A percentile compares a stretch with the other conserved stretches of the same genome.
Conservation (phyloP, 305 asterid species). For the Solanum chacoense region DNA sequence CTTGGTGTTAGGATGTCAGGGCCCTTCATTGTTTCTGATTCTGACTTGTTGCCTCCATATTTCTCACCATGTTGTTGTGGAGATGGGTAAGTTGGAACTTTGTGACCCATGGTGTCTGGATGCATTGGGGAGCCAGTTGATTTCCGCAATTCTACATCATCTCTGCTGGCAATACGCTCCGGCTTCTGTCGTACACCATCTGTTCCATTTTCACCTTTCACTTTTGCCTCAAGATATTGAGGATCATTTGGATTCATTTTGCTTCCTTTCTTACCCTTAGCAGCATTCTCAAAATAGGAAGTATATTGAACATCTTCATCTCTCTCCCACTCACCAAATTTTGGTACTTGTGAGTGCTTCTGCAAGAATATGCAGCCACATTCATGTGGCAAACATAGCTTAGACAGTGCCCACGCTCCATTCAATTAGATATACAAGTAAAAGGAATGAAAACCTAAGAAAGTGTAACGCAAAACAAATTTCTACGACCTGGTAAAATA, state of each 20-base stretch:
- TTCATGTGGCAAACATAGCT: not conserved
- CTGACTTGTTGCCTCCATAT: slow-evolving; percentile 20
- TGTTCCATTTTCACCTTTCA: not conserved
- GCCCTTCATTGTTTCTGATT: slow-evolving; percentile 27
- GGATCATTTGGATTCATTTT: slow-evolving; percentile 7
- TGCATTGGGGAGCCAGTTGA: slow-evolving; percentile 28
- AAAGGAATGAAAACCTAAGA: not conserved
- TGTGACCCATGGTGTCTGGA: slow-evolving; percentile 18
- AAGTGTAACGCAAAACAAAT: not conserved
- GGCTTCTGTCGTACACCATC: slow-evolving; percentile 19
- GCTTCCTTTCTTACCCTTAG: not conserved
- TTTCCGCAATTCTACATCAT: slow-evolving; percentile 29
- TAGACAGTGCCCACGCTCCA: not conserved
- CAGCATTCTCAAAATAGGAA: not conserved
- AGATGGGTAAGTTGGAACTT: slow-evolving; percentile 20
- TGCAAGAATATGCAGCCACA: not conserved
- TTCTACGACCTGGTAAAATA: not conserved
- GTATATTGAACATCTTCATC: slow-evolving; percentile 3
- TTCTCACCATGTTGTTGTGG: slow-evolving; percentile 13
- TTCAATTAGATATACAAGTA: not conserved
- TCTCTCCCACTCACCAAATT: slow-evolving; percentile 2
- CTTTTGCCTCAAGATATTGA: slow-evolving; percentile 2
- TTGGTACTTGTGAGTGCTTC: slow-evolving; percentile 3
- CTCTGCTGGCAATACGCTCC: slow-evolving; percentile 13
- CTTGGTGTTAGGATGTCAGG: slow-evolving; percentile 24